A percentile compares a stretch with the other conserved stretches of the same genome.
phyloP scores from a whole-genome alignment of 1,139 yeast species.

The Pichia sp. region DNA sequence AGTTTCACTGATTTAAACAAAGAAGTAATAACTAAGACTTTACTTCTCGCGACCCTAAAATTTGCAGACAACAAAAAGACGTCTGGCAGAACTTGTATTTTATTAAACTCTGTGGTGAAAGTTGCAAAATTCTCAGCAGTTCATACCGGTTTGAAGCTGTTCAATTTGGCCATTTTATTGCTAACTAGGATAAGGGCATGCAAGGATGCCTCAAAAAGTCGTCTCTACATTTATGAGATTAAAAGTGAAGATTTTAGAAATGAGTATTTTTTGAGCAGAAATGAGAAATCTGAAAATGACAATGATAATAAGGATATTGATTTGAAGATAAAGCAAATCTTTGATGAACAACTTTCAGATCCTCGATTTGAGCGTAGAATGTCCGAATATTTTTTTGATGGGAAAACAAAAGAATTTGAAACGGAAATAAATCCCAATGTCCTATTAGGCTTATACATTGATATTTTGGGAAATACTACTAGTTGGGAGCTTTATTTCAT shows the following conservation, averaged over 20 bases:
- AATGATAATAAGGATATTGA: background rate
- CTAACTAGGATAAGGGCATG: slow-evolving; percentile 1
- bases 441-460: slow-evolving; percentile 40
- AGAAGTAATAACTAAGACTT: background rate
- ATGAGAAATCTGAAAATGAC: background rate
- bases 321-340: background rate
- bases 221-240: background rate
- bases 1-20: slow-evolving; percentile 5
- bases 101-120: background rate
- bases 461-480: slow-evolving; percentile 49
- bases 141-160: background rate
- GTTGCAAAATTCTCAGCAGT: background rate
- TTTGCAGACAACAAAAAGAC: background rate
- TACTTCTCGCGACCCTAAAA: slow-evolving; percentile 2
- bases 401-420: slow-evolving; percentile 1
- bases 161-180: background rate
- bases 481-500: slow-evolving; percentile 72
- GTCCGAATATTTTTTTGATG: background rate
- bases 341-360: background rate
- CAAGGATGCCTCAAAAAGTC: background rate
- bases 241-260: background rate
- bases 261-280: background rate
- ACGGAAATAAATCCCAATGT: background rate
- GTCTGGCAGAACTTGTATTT: background rate
- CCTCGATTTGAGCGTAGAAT: background rate